These are phyloP conservation scores for Podospora pseudopauciseta DNA, from an alignment of 495 filamentous ascomycete species.

Conservation along the genomic window DNA sequence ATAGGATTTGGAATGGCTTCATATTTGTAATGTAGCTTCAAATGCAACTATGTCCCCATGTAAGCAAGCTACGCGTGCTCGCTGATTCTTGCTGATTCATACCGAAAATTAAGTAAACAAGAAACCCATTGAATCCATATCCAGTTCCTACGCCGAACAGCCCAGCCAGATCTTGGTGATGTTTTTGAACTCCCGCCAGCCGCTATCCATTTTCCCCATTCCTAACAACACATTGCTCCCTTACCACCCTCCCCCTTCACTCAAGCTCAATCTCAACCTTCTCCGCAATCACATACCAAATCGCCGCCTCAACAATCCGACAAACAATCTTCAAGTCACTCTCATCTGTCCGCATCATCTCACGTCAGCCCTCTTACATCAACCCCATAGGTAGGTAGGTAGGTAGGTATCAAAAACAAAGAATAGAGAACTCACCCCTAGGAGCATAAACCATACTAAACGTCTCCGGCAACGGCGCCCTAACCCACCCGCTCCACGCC, in stretches of 20 bases:
- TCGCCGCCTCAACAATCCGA: constrained; percentile 67
- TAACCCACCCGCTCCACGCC: constrained; percentile 52
- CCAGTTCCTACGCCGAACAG: neutral
- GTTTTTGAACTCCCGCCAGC: neutral
- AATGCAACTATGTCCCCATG: neutral
- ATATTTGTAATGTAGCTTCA: neutral
- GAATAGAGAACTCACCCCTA: constrained; percentile 34
- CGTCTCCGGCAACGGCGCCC: constrained; percentile 58
- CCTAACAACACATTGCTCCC: neutral
- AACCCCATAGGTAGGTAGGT: no score
- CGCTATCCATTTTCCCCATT: neutral
- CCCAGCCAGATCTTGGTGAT: neutral
- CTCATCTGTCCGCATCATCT: constrained; percentile 36
- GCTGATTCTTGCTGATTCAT: neutral
- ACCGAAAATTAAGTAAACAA: neutral
- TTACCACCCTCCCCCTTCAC: neutral
- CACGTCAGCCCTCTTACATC: constrained; percentile 3
- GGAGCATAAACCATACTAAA: constrained; percentile 87
- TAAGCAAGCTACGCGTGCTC: neutral
- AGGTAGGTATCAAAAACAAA: no score
- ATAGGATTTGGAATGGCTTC: neutral
- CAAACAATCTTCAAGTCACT: constrained; percentile 65
- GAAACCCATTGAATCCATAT: neutral
- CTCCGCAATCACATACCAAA: constrained; percentile 53
- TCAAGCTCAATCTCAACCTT: constrained; percentile 36